Percentiles rank a stretch among this genome's conserved stretches.
These are phyloP conservation scores for Podaxis sp. DNA, from an alignment of 768 basidiomycete species.

Conservation along the genomic window DNA sequence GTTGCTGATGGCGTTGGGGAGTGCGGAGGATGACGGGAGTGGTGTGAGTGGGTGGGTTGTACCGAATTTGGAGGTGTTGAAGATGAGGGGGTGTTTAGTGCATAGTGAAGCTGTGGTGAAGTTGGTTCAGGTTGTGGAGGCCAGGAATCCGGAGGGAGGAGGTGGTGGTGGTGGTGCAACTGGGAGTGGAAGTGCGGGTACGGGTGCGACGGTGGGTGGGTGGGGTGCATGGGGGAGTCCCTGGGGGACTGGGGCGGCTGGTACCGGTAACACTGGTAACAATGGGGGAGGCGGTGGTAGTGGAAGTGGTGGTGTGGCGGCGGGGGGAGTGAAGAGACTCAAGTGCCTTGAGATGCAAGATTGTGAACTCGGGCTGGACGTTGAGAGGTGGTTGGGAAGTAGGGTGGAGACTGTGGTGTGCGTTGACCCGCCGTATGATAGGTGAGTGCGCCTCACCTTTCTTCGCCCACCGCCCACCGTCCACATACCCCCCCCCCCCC, in stretches of 20 bases:
- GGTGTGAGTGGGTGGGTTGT: constrained; percentile 53
- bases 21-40: constrained; percentile 56
- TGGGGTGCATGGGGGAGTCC: no score
- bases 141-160: constrained; percentile 56
- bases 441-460: constrained; percentile 27
- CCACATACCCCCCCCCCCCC: not conserved
- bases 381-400: constrained; percentile 63
- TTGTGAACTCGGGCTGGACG: constrained; percentile 56
- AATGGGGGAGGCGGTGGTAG: constrained; percentile 56
- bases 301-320: constrained; percentile 53
- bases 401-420: constrained; percentile 63
- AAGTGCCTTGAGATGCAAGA: constrained; percentile 67
- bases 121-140: constrained; percentile 70
- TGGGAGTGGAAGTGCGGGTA: constrained; percentile 69
- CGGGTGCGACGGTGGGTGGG: constrained; percentile 26
- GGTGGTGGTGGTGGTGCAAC: constrained; percentile 32
- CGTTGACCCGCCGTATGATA: constrained; percentile 54
- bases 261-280: not conserved
- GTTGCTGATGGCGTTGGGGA: constrained; percentile 53
- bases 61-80: constrained; percentile 57
- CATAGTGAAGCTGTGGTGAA: constrained; percentile 64
- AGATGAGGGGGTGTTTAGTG: constrained; percentile 62
- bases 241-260: not conserved
- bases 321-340: constrained; percentile 50
- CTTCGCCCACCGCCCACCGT: not conserved